Evolutionary conservation across 1,139 yeast genomes (phyloP).

Genomic region (Zygoascus hellenicus): DNA sequence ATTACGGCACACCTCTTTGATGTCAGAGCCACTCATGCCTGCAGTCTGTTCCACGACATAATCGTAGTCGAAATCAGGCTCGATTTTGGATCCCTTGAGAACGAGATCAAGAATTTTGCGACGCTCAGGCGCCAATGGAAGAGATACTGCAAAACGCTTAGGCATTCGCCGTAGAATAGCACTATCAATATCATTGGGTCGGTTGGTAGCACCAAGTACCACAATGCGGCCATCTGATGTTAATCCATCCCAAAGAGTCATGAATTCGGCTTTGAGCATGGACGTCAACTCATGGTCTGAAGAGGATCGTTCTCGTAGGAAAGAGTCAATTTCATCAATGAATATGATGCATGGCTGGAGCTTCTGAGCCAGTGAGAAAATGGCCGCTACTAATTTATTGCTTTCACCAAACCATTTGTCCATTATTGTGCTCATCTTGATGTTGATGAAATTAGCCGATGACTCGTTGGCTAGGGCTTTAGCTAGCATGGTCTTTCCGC

Average conservation of each 20-base stretch:
- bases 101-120: slow-evolving; percentile 60
- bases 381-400: slow-evolving; percentile 89
- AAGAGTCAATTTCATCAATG: slow-evolving; percentile 95
- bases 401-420: slow-evolving; percentile 99
- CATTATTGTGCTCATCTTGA: slow-evolving; percentile 91
- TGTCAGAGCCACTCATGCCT: slow-evolving; percentile 86
- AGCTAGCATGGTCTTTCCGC: slow-evolving; percentile 98
- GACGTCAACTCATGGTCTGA: slow-evolving; percentile 96
- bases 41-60: slow-evolving; percentile 57
- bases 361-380: slow-evolving; percentile 83
- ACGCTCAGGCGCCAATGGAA: slow-evolving; percentile 70
- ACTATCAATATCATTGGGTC: slow-evolving; percentile 85
- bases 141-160: slow-evolving; percentile 72
- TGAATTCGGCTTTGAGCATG: slow-evolving; percentile 90
- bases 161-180: slow-evolving; percentile 94
- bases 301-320: slow-evolving; percentile 77
- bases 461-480: slow-evolving; percentile 91
- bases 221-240: slow-evolving; percentile 69
- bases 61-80: slow-evolving; percentile 52
- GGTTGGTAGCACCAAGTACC: slow-evolving; percentile 92
- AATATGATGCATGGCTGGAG: slow-evolving; percentile 92
- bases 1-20: slow-evolving; percentile 84
- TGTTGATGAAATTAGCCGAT: slow-evolving; percentile 86
- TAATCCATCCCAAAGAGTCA: slow-evolving; percentile 97
- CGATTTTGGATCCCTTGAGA: slow-evolving; percentile 55